Base-by-base conservation (phyloP, 163 green algal species). In the Scenedesmus sp. region DNA sequence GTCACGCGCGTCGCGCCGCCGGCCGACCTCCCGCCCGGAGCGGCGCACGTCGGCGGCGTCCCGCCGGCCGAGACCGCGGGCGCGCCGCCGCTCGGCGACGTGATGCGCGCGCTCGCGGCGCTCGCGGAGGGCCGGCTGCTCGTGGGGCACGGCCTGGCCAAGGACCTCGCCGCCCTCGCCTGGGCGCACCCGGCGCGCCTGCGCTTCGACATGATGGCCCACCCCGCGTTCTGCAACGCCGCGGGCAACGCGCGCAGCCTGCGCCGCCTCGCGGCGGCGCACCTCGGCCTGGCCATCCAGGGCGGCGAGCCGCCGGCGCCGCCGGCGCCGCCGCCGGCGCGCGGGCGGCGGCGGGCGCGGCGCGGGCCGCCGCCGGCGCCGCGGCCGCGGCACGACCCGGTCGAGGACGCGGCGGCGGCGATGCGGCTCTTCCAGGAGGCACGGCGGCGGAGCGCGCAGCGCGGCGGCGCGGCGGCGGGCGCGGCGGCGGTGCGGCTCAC, bases 381-480 rank as follows among this genome's bases (percentile, higher is more conserved):
- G 17, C 24, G 26, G 39, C 29, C 10, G 4, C 34, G 36, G 67
- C 67, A 76, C 63, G 67, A 76, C 26, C 67, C 67, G 31, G 54
- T 67, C 26, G 69, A 77, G n/a, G 69, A 77, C 45, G 69, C 69
- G 22, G 24, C 36, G 31, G 69, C 69, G 33, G 69, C 66, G 7
- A 77, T 77, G 69, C 39, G 34, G 34, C 69, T 77, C 6, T 77
- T 67, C 42, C 50, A 77, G 20, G 36, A 77, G 69, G 69, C 66
- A 28, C 7, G 65, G 11, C 20, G 18, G 47, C 22, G 3, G 47
- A 4, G 2, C 56, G 2, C 33, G 28, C 36, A 56, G 36, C 36
- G 2, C 10, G 39, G 39, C 10, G 39, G 7, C 10, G 39, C 39
- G 10, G 39, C 10, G 39, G 39, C 39, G 10, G 39, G 34, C 26